Evolutionary conservation across 2,329 filamentous ascomycete species (phyloP), one percentile per base, ranked within the genome.

Genomic region (Huntiella moniliformis): DNA sequence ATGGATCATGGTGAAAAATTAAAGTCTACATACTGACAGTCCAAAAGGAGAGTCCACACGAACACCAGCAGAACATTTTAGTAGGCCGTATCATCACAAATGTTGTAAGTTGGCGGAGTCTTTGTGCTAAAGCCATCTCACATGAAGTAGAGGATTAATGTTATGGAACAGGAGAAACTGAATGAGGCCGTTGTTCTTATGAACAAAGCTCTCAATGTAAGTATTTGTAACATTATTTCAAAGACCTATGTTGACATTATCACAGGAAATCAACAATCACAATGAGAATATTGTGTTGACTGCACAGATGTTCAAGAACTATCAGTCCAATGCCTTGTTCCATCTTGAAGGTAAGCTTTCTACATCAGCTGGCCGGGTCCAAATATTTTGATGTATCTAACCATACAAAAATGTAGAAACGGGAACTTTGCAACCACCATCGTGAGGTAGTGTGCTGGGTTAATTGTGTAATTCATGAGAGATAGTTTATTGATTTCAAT

Each of bases 291-390:
- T 95, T 33, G 91, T 96, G 64, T 72, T 96, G 2, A 91, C 96
- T 4, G 87, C 88, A 1, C 88, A 96, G 59, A 98, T 98, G 91
- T 98, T 96, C 70, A 95, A 96, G 67, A 98, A 96, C 64, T 98
- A 98, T 60, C 87, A 95, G 61, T 94, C 86, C 8, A 98, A 96
- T 56, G 88, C 96, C 11, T 67, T 96, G 4, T 96, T 98, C 60
- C 91, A 98, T 56, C 71, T 98, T 4, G 91, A 96, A 77, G 91
- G 91, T 92, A 67, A 53, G 60, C 43, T 17, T n/a, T 22, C 1
- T 34, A 37, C 8, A 12, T 12, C 18, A 11, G 35, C 33, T 36
- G 7, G 34, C 37, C 18, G 12, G 32, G 13, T 10, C 1, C 15
- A 16, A 4, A 17, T 38, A 45, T 11, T 52, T 39, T 32, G 18